A percentile compares a stretch with the other conserved stretches of the same genome.
Conservation (phyloP, 805 yeast genomes). For the Debaryomyces castellii region DNA sequence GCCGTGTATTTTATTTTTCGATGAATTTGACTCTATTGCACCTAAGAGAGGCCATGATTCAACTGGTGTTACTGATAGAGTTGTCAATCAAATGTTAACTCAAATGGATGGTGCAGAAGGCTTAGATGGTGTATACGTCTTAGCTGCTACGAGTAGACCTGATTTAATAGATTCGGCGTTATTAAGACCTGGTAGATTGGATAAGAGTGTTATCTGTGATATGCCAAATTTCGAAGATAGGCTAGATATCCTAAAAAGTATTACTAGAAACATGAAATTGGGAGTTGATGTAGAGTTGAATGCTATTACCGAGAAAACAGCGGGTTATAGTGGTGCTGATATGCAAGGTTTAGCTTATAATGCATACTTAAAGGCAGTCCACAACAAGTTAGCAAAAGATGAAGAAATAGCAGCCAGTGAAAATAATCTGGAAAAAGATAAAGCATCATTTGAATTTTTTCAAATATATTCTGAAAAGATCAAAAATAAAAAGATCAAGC, state of each 20-base stretch:
- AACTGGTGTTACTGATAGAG: slow-evolving; percentile 96
- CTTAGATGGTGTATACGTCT: slow-evolving; percentile 90
- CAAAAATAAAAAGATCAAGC: slow-evolving; percentile 25
- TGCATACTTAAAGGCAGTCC: slow-evolving; percentile 86
- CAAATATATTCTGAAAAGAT: slow-evolving; percentile 37
- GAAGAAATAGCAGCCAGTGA: slow-evolving; percentile 24
- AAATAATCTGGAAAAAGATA: slow-evolving; percentile 12
- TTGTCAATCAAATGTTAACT: slow-evolving; percentile 93
- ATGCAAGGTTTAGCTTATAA: slow-evolving; percentile 89
- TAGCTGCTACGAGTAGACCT: slow-evolving; percentile 96
- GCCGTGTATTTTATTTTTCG: slow-evolving; percentile 90
- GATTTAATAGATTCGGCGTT: slow-evolving; percentile 94
- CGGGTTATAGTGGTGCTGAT: slow-evolving; percentile 93
- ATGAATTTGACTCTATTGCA: slow-evolving; percentile 95
- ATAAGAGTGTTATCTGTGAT: slow-evolving; percentile 87
- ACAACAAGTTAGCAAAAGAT: slow-evolving; percentile 56
- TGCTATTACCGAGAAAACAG: slow-evolving; percentile 56
- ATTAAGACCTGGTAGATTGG: slow-evolving; percentile 93
- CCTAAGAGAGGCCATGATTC: slow-evolving; percentile 98
- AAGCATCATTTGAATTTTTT: slow-evolving; percentile 37
- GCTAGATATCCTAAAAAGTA: slow-evolving; percentile 63
- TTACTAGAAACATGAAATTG: slow-evolving; percentile 61
- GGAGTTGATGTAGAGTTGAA: slow-evolving; percentile 49
- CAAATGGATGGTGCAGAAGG: slow-evolving; percentile 99
- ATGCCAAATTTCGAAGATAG: slow-evolving; percentile 76